Evolutionary conservation across 129 eudicot species (phyloP), one percentile per base, ranked within the genome.

Genomic region (Erigeron canadensis): DNA sequence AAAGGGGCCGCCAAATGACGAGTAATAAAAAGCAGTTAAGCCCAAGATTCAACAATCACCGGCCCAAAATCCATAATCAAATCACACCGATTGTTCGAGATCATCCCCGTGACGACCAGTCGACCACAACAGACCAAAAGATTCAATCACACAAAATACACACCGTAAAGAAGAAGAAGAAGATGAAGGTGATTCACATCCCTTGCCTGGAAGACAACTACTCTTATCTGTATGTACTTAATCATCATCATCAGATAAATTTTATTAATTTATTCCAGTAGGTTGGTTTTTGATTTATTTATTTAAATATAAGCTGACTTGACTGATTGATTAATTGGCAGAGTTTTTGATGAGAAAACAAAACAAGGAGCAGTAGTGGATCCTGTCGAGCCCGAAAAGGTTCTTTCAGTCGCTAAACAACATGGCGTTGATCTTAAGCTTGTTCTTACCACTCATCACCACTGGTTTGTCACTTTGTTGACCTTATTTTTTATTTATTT

Each of bases 381-480:
- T 77, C 98, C 98, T 28, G 98, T 87, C 48, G 98, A 94, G 80
- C 97, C 98, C 13, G 97, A 89, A 75, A 94, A 94, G 81, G 81
- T 94, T 67, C 73, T 89, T 9, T 62, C 53, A 70, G 87, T 87
- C 34, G 98, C 96, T 48, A 83, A 87, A 59, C 85, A 87, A 17
- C 47, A 89, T 21, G 93, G 85, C 0, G 93, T 82, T 63, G 78
- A 84, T 8, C 79, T 94, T 37, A 90, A 94, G 80, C 72, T 87
- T 19, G 96, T 90, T 21, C 93, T 94, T 75, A 94, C 98, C 81
- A 89, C 98, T 54, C 98, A 94, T 63, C 97, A 94, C 76, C 98
- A 94, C 90, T 90, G 98, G 98, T 94, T 40, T 62, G n/a, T n/a
- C n/a, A n/a, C n/a, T n/a, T n/a, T n/a, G 67, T 7, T 58, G 28